Base-by-base conservation (phyloP, 129 eudicot genomes). In the Mikania micrantha region DNA sequence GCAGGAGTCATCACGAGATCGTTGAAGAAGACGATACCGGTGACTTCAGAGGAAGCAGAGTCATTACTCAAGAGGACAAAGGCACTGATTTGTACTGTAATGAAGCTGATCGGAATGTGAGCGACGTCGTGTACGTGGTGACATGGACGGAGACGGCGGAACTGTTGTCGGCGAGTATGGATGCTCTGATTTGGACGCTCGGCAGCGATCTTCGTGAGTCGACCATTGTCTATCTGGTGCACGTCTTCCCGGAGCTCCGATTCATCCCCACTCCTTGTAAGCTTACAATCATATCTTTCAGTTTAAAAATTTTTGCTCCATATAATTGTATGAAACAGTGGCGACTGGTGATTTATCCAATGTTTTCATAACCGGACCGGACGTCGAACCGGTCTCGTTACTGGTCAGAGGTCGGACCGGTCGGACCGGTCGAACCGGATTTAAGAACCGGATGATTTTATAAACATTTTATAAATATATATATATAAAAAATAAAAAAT, bases 241-340 rank as follows among this genome's bases (percentile, higher is more conserved):
- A 86, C 60, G 81, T 89, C 67, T 86, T 77, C 75, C 85, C 90
- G 2, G 79, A 77, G 74, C 61, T 83, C 63, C 85, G 76, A 11
- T 70, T 42, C 81, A 73, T 86, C 52, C 88, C 96, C 7, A 81
- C 90, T 19, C 96, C 88, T 27, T 25, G 96, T 89, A 77, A 74
- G 82, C 38, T 16, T 71, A 7, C 22, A 19, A 2, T 27, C 40
- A 35, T 22, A 12, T 9, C 44, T 50, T 32, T 60, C 2, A 41
- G 9, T 16, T 29, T 39, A 2, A 4, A 25, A 7, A 9, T 21
- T 38, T 59, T 7, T 19, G 48, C 28, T 36, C 45, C 16, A 42
- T 27, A 7, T 24, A 2, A 45, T 45, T 1, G 31, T 19, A 3
- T 25, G 38, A 20, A 22, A 22, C 9, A 56, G 6, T 40, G 45